Evolutionary conservation across 2,329 filamentous ascomycete species (phyloP).

Genomic region (Iodosphaeria phyllophila): DNA sequence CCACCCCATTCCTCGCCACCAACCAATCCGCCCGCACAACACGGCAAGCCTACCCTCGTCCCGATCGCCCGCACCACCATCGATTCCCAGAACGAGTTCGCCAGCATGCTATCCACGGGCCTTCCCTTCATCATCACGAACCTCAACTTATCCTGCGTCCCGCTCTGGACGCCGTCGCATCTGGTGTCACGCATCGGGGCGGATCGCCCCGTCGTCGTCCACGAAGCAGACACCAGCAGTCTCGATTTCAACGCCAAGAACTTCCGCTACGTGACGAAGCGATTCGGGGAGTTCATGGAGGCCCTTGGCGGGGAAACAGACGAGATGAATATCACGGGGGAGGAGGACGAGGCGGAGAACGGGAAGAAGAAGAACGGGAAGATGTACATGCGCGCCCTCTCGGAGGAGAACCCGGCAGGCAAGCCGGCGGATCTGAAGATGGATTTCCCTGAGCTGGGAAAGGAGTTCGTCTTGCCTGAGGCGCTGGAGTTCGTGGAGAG

Average conservation of each 20-base stretch:
- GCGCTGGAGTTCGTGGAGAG: slow-evolving; percentile 37
- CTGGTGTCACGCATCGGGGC: slow-evolving; percentile 41
- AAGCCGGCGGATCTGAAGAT: slow-evolving; percentile 47
- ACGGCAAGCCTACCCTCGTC: no score
- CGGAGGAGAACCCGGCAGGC: slow-evolving; percentile 46
- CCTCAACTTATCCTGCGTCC: slow-evolving; percentile 42
- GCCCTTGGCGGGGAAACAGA: no score
- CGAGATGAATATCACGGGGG: no score
- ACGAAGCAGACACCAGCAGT: slow-evolving; percentile 42
- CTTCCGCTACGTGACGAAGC: slow-evolving; percentile 53
- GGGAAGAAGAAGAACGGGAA: slow-evolving; percentile 50
- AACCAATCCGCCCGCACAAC: no score
- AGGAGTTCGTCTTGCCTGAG: slow-evolving; percentile 51
- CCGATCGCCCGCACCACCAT: no score
- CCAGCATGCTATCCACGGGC: no score
- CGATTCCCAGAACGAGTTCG: no score
- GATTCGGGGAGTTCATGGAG: slow-evolving; percentile 47
- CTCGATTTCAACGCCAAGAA: slow-evolving; percentile 79
- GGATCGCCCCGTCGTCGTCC: slow-evolving; percentile 51
- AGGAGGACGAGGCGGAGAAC: slow-evolving; percentile 30
- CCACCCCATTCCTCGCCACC: no score
- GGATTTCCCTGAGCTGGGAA: slow-evolving; percentile 53
- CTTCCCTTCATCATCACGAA: slow-evolving; percentile 50
- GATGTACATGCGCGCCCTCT: slow-evolving; percentile 66
- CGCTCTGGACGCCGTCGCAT: slow-evolving; percentile 50